Base-by-base conservation (phyloP, 2,329 filamentous ascomycete genomes). In the Aspergillus hiratsukae region DNA sequence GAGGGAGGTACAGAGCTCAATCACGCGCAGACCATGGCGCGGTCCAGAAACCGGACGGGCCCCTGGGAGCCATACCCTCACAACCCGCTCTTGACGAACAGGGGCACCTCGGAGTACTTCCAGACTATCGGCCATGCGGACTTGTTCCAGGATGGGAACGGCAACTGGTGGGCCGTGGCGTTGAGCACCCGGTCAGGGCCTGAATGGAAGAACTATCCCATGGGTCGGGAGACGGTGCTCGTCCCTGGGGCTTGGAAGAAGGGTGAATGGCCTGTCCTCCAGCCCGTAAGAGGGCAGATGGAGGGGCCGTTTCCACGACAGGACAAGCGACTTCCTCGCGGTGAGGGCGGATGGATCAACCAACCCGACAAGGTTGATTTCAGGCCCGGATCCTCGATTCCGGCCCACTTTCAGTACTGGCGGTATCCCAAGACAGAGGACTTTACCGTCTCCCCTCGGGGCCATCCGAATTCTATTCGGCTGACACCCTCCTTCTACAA, bases 41-140 rank as follows among this genome's bases (percentile, higher is more conserved):
- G 69, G 1, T 71, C 70, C 1, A 64, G 50, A 27, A 54, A 54
- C 29, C 52, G 69, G 21, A 59, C 58, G 61, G 76, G 76, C 0
- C 76, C 76, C 2, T 79, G 75, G 56, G 73, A 76, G 56, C 45
- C 70, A 2, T 72, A 73, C 52, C 68, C 72, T 0, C 58, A 66
- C 17, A 79, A 79, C 48, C 71, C 75, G 3, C 68, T 79, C n/a
- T 62, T 78, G 9, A 73, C 76, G 0, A 74, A 73, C 17, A 67
- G 65, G 41, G 69, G 72, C n/a, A 72, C 74, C 0, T 67, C 70
- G 0, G 57, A 70, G 35, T 78, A 77, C 57, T 72, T 70, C 55
- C 82, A 84, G 60, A 81, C 81, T 1, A 77, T 83, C 0, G 83
- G 83, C 0, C 83, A 85, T 53, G 78, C 80, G 0, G 82, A 85